Percentiles rank a stretch among this genome's conserved stretches.
Conservation (phyloP, 139 green algal genomes). For the Nannochloris sp. region DNA sequence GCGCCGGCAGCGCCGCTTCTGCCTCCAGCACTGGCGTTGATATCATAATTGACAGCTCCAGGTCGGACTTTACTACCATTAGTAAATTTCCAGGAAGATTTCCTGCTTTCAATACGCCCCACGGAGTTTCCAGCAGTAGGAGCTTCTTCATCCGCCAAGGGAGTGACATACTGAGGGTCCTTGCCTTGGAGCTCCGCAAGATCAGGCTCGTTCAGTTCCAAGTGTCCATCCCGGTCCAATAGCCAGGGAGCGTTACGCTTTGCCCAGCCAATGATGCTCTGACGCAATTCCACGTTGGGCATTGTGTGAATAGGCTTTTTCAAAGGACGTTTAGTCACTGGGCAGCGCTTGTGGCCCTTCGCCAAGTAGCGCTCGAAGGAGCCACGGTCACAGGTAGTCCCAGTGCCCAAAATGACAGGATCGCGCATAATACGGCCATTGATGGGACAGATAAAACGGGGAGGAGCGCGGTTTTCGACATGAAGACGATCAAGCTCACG, state of each 20-base stretch:
- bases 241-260: slow-evolving; percentile 39
- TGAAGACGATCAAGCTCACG: background rate
- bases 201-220: background rate
- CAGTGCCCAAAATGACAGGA: slow-evolving; percentile 44
- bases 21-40: slow-evolving; percentile 4
- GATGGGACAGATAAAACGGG: slow-evolving; percentile 54
- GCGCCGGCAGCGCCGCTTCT: too few species aligned
- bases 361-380: slow-evolving; percentile 41
- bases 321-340: slow-evolving; percentile 36
- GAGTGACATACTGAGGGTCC: slow-evolving; percentile 21
- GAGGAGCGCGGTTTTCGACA: slow-evolving; percentile 31
- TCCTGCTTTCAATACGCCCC: slow-evolving; percentile 1
- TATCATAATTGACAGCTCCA: background rate
- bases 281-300: slow-evolving; percentile 38
- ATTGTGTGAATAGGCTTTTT: slow-evolving; percentile 31
- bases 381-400: slow-evolving; percentile 40
- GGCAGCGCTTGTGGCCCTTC: slow-evolving; percentile 36
- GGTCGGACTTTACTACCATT: slow-evolving; percentile 12
- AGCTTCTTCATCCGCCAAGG: slow-evolving; percentile 16
- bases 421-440: slow-evolving; percentile 54
- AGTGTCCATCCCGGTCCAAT: slow-evolving; percentile 19
- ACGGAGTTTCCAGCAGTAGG: background rate
- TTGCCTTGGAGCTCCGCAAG: slow-evolving; percentile 12
- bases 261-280: slow-evolving; percentile 48
- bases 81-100: slow-evolving; percentile 4